These are phyloP conservation scores for Entamoeba invadens DNA, from an alignment of 208 protist genomes.

Conservation along the genomic window DNA sequence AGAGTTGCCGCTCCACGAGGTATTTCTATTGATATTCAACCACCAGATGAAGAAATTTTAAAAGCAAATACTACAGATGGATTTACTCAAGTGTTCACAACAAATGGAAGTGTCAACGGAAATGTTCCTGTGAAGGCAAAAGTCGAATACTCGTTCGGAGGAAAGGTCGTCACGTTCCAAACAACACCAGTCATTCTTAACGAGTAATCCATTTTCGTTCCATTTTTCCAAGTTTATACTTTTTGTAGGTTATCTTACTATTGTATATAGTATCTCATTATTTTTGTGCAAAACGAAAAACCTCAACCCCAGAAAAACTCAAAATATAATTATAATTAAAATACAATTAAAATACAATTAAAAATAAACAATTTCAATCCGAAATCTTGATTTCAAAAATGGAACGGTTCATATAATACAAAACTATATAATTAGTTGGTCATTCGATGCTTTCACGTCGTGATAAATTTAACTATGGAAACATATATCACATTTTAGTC, in stretches of 20 bases:
- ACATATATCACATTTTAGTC: not conserved
- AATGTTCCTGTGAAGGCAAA: not conserved
- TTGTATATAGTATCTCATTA: too few relatives aligned
- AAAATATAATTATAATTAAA: too few relatives aligned
- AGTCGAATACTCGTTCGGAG: not conserved
- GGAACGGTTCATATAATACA: too few relatives aligned
- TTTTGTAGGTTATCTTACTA: too few relatives aligned
- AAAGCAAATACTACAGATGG: not conserved
- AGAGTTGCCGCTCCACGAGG: not conserved
- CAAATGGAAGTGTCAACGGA: not conserved
- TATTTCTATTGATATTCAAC: not conserved
- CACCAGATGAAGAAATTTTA: not conserved
- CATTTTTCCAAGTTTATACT: too few relatives aligned
- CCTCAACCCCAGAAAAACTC: too few relatives aligned
- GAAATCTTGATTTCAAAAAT: too few relatives aligned
- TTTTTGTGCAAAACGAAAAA: too few relatives aligned
- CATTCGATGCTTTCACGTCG: not conserved
- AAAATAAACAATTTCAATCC: too few relatives aligned
- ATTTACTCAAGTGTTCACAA: not conserved
- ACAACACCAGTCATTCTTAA: not conserved
- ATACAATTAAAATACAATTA: too few relatives aligned
- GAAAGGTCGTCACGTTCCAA: not conserved
- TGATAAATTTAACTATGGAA: not conserved
- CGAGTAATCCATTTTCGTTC: too few relatives aligned
- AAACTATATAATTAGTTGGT: not conserved